Evolutionary conservation across 441 rosid species (phyloP), one percentile per base, ranked within the genome.

Genomic region (Codiaeum variegatum): DNA sequence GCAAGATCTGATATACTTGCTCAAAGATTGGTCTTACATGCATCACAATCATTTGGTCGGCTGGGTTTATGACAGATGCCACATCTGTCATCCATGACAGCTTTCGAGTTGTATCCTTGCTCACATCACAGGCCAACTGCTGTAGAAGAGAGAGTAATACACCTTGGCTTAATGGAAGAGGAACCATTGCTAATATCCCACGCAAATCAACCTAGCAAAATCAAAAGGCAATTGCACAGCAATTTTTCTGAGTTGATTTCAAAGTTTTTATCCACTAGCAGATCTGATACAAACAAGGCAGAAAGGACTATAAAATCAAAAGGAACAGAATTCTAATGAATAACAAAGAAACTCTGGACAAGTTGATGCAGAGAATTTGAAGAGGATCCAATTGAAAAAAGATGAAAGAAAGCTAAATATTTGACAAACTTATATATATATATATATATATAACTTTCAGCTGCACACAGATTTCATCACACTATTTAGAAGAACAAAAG

Each of bases 11-110:
- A 80, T 73, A 83, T 0, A 90, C 95, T 79, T 88, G 95, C 59
- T 86, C 84, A 56, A 85, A 82, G 76, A 87, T 85, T 6, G 87
- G 91, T 42, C 85, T 65, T 23, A 83, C 87, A 3, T 90, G 92
- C 82, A 82, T 21, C 19, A 81, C 77, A 19, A 90, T 87, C 85
- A 83, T 79, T 23, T 80, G 88, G 72, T 90, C 92, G 6, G 72
- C 69, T 0, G 95, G 90, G 80, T 79, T 85, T 81, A 90, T 87
- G 59, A 80, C 89, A 5, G 83, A 83, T 9, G 88, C 88, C 38
- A 88, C 91, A 26, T 83, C 91, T 40, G 90, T 87, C 93, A 90
- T 90, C 96, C 96, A 90, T 19, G 76, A 67, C 46, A 88, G 55
- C 77, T 90, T 88, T 75, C 77, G 80, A 0, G 77, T 47, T 11